Evolutionary conservation across 495 filamentous ascomycete species (phyloP), one percentile per base, ranked within the genome.

Genomic region (Immersiella caudata): DNA sequence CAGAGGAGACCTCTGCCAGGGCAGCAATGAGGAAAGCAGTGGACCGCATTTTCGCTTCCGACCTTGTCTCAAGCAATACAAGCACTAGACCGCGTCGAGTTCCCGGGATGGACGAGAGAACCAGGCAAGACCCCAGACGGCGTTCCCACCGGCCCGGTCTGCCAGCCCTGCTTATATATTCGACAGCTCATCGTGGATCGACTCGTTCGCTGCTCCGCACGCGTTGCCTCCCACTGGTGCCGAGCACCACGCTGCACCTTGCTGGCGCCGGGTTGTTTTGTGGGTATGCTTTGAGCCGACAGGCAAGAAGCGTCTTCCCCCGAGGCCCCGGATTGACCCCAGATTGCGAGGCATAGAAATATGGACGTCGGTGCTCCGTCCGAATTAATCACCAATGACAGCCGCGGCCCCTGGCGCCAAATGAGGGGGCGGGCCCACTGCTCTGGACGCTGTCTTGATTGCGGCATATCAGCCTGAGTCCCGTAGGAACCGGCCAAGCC

Each of bases 391-490:
- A 35, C 56, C 65, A 66, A 66, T 66, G 40, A 59, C 16, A 9
- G 26, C 20, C 12, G 35, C n/a, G 22, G 22, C 40, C 36, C 61
- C 26, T 50, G 56, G 54, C 67, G 18, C 21, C 52, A 54, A 65
- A 62, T 27, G 56, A 58, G 27, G 49, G 50, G 62, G 35, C 11
- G 27, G 57, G 24, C 33, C 67, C 65, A 46, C 65, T 57, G 65
- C 27, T 29, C 50, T 67, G 65, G 65, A 55, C 52, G 58, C 46
- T 62, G 36, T 54, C 49, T 60, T 65, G 25, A 69, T 66, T 66
- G 33, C 57, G 27, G 18, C 49, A 69, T 22, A 66, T 69, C 63
- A 69, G 67, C 57, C 67, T 69, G 67, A 69, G 63, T 66, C 29
- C 59, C 49, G 27, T 22, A 56, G 65, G 56, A 67, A 67, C 65